These are phyloP conservation scores for Botrytis paeoniae DNA, from an alignment of 2,329 filamentous ascomycete genomes.

Conservation along the genomic window DNA sequence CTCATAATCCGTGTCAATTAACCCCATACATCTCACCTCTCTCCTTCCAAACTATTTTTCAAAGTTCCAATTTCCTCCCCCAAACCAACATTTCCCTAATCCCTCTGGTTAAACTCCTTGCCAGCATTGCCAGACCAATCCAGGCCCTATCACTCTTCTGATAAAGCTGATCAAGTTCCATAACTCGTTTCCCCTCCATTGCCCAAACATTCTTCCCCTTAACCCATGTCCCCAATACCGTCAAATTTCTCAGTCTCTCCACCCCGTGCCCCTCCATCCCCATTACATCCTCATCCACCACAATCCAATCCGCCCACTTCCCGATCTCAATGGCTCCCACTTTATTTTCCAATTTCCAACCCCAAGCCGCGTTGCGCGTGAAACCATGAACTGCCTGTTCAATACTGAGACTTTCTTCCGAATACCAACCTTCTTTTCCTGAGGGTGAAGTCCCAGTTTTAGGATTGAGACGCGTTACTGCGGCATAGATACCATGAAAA, in stretches of 20 bases:
- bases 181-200: background rate
- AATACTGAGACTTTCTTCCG: constrained; percentile 55
- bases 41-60: background rate
- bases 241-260: constrained; percentile 52
- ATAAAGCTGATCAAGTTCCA: background rate
- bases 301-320: constrained; percentile 67
- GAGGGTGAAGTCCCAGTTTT: constrained; percentile 51
- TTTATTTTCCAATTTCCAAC: constrained; percentile 55
- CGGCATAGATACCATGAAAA: constrained; percentile 67
- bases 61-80: background rate
- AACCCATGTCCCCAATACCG: constrained; percentile 67
- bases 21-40: background rate
- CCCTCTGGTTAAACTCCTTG: background rate
- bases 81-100: background rate
- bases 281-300: constrained; percentile 59
- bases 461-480: constrained; percentile 59
- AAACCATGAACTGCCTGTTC: constrained; percentile 62
- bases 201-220: constrained; percentile 44
- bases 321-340: constrained; percentile 59
- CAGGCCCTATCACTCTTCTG: background rate
- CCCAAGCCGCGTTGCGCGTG: constrained; percentile 56
- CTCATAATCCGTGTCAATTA: background rate
- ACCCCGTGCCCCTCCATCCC: constrained; percentile 22
- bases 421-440: constrained; percentile 54
- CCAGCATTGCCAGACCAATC: background rate